Evolutionary conservation across 768 basidiomycete genomes (phyloP).

Genomic region (Crucibulum laeve): DNA sequence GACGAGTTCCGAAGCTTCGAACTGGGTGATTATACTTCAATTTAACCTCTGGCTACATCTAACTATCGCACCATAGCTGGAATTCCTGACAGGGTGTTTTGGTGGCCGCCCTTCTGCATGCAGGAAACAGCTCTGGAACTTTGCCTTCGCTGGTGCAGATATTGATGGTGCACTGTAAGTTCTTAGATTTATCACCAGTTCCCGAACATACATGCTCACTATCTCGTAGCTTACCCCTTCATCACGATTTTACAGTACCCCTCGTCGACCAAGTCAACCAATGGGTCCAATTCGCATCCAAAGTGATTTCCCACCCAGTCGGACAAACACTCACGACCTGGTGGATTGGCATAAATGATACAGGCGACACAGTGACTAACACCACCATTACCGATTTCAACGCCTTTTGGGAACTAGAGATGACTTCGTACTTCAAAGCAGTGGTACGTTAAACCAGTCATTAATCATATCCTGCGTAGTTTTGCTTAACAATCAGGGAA

Average conservation of each 20-base stretch:
- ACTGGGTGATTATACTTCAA: conserved; percentile 32
- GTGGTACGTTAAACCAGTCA: conserved; percentile 45
- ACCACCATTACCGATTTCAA: conserved; percentile 39
- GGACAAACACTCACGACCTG: conserved; percentile 42
- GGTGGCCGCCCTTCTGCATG: conserved; percentile 38
- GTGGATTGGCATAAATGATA: conserved; percentile 62
- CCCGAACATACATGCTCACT: no score
- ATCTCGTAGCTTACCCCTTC: conserved; percentile 34
- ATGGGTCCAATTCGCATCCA: conserved; percentile 39
- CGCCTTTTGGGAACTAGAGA: conserved; percentile 46
- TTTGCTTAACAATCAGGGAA: no score
- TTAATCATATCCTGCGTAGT: no score
- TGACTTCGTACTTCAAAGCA: conserved; percentile 44
- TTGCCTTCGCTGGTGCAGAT: conserved; percentile 51
- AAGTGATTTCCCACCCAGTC: conserved; percentile 38
- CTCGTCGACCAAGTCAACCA: conserved; percentile 48
- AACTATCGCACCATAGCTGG: conserved; percentile 27
- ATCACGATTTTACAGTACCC: conserved; percentile 42
- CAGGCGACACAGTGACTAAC: conserved; percentile 43
- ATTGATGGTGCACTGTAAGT: conserved; percentile 34
- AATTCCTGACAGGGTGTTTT: conserved; percentile 50
- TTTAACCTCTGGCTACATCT: not conserved
- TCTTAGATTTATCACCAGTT: no score
- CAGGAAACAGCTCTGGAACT: conserved; percentile 46
- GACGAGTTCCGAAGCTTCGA: conserved; percentile 53